phyloP scores from a whole-genome alignment of 1,139 yeast species.

The Blastobotrys petasosporus region DNA sequence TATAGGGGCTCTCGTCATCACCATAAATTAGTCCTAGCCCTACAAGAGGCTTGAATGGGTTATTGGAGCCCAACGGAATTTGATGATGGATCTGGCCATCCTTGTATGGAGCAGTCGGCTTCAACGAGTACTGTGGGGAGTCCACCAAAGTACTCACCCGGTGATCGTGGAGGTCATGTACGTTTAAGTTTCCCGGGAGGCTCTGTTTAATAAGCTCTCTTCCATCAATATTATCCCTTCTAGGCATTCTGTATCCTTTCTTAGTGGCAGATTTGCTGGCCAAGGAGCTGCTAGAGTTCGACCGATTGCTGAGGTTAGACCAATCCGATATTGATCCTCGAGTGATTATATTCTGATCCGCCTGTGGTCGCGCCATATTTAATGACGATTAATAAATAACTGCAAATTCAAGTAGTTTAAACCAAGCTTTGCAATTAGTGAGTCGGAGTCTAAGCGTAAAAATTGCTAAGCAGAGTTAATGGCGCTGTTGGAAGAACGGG shows the following conservation, averaged over 20 bases:
- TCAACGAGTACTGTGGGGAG: neutral
- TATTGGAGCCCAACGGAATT: neutral
- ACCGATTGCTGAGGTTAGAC: neutral
- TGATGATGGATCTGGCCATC: neutral
- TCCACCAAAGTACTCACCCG: conserved; percentile 2
- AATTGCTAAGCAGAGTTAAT: too few species aligned
- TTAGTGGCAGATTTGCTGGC: too few species aligned
- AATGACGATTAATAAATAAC: too few species aligned
- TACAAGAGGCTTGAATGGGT: conserved; percentile 3
- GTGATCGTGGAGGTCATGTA: neutral
- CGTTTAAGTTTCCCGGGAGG: conserved; percentile 5
- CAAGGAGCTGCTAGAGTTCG: too few species aligned
- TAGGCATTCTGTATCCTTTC: too few species aligned
- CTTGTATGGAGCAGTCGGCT: neutral
- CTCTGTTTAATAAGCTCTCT: neutral
- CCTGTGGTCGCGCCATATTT: too few species aligned
- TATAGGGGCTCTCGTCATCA: neutral
- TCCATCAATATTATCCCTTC: too few species aligned
- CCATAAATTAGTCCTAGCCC: conserved; percentile 5
- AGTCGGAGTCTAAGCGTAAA: too few species aligned
- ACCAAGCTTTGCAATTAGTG: too few species aligned
- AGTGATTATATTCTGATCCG: neutral
- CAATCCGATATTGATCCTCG: conserved; percentile 8
- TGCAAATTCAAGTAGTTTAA: too few species aligned
- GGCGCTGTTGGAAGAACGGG: too few species aligned